Evolutionary conservation across 306 rosid species (phyloP).

Genomic region (Castanospermum australe): DNA sequence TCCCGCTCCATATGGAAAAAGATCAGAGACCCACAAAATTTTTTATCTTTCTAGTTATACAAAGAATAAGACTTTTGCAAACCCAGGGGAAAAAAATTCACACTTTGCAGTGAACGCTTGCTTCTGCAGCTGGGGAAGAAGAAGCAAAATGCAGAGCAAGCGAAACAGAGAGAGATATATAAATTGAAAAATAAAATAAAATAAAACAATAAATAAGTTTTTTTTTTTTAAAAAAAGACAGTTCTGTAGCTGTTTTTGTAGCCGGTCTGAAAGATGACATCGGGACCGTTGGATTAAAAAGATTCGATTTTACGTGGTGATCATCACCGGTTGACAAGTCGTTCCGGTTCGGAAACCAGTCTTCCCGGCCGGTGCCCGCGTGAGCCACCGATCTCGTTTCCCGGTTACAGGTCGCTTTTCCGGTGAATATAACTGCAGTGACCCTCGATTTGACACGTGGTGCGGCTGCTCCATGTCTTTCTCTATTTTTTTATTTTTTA

Average conservation of each 20-base stretch:
- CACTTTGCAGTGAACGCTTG: background rate
- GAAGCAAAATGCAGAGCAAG: background rate
- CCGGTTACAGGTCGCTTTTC: background rate
- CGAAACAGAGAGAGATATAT: background rate
- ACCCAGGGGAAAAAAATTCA: background rate
- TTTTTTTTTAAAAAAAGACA: too few species aligned
- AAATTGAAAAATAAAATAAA: background rate
- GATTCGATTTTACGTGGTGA: background rate
- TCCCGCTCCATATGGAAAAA: constrained; percentile 61
- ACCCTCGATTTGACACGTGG: constrained; percentile 27
- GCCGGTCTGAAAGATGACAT: background rate
- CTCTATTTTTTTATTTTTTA: too few species aligned
- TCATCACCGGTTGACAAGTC: constrained; percentile 14
- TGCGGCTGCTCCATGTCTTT: background rate
- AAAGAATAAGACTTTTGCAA: background rate
- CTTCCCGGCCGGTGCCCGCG: constrained; percentile 43
- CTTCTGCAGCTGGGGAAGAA: background rate
- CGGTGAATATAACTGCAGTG: background rate
- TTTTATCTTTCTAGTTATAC: background rate
- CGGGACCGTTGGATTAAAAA: constrained; percentile 37
- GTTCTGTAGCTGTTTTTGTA: constrained; percentile 11
- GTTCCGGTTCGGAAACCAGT: constrained; percentile 23
- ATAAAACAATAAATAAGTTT: background rate
- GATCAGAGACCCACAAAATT: constrained; percentile 4
- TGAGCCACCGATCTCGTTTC: constrained; percentile 30